phyloP scores from a whole-genome alignment of 768 basidiomycete genomes.

The Suillus decipiens region DNA sequence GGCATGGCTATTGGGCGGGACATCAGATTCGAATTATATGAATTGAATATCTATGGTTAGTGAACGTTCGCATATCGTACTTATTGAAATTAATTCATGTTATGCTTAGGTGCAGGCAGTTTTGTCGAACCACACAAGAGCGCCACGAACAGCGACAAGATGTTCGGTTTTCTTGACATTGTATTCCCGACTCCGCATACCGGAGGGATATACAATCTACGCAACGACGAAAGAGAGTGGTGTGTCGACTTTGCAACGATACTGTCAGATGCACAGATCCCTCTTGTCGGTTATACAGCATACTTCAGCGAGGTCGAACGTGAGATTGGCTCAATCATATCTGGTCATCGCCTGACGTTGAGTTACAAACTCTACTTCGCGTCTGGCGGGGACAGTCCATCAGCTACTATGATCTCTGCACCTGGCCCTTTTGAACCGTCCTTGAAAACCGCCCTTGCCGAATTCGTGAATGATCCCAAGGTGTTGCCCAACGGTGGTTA shows the following conservation, averaged over 20 bases:
- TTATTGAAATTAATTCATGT: background rate
- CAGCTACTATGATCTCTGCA: background rate
- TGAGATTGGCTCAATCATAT: constrained; percentile 43
- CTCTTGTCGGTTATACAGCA: constrained; percentile 39
- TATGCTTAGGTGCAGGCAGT: constrained; percentile 36
- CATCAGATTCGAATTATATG: constrained; percentile 41
- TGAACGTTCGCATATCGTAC: background rate
- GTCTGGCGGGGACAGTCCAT: background rate
- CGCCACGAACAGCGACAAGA: constrained; percentile 42
- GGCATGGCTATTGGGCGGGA: constrained; percentile 18
- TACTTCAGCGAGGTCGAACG: constrained; percentile 49
- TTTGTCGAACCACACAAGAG: constrained; percentile 56
- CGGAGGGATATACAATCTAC: constrained; percentile 45
- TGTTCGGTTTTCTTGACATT: constrained; percentile 56
- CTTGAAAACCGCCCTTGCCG: constrained; percentile 23
- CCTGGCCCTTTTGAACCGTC: constrained; percentile 9
- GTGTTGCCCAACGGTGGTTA: constrained; percentile 36
- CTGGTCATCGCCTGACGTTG: constrained; percentile 46
- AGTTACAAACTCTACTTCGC: constrained; percentile 43
- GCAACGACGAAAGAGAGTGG: constrained; percentile 35
- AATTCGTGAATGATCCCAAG: constrained; percentile 25
- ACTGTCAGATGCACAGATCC: constrained; percentile 11
- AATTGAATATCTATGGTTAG: constrained; percentile 49
- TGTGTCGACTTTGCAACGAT: constrained; percentile 38
- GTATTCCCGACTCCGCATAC: constrained; percentile 49